Base-by-base conservation (phyloP, 2,329 filamentous ascomycete genomes). In the Waltergamsia citrina region DNA sequence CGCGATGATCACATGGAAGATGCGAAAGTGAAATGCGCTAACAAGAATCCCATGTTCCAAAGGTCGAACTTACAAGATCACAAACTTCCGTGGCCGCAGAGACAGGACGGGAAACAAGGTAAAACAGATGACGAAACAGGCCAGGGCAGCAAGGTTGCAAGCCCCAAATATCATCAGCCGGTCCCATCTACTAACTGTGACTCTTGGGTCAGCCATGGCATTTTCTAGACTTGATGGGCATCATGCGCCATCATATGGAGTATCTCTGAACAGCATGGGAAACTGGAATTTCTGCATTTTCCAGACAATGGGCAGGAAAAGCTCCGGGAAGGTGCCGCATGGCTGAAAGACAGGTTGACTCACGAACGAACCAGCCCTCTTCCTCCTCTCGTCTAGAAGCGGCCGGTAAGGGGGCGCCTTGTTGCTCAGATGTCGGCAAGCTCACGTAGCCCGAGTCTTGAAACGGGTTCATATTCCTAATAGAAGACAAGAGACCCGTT, bases 181-280 rank as follows among this genome's bases (percentile, higher is more conserved):
- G 63, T 98, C 92, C 92, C 90, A 96, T 64, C 90, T 78, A 65
- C 86, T 94, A 67, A 98, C 92, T 96, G 62, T 53, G 50, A 50
- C 41, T 42, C 40, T 35, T 19, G 14, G 37, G 55, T 60, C 56
- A 60, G 36, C 36, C 19, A 30, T 19, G 25, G 10, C 20, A 14
- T 11, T 15, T 20, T 21, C 25, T 20, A 23, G 34, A 21, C 32
- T 34, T 18, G 21, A n/a, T n/a, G n/a, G n/a, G 26, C 20, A 19
- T 14, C 21, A 10, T 43, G 29, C 35, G 47, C 46, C n/a, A 57
- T 62, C 59, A 63, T 57, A 63, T 63, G 60, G 53, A 50, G 50
- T 45, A 49, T 51, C 46, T 47, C 47, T n/a, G n/a, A n/a, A n/a
- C n/a, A n/a, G n/a, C n/a, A n/a, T n/a, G n/a, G n/a, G n/a, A n/a